Conservation (phyloP, 495 filamentous ascomycete species). For the Acidomyces sp. region DNA sequence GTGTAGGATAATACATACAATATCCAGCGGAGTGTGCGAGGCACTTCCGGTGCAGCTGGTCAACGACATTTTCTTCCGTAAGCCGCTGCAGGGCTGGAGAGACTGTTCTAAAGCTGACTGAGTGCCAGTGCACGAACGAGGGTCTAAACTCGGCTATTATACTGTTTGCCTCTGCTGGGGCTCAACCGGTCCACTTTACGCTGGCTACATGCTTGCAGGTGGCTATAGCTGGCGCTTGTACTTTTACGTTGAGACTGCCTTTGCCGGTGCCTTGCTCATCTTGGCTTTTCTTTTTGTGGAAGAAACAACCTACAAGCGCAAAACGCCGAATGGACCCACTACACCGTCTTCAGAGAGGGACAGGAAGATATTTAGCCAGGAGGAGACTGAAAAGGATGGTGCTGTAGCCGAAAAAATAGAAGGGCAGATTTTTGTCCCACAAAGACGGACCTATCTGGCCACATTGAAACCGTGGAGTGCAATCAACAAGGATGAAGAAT, state of each 20-base stretch:
- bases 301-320: slow-evolving; percentile 45
- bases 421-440: slow-evolving; percentile 16
- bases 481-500: slow-evolving; percentile 15
- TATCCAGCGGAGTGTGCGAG: slow-evolving; percentile 49
- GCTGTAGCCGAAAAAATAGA: slow-evolving; percentile 14
- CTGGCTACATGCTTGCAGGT: slow-evolving; percentile 50
- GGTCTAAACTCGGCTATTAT: slow-evolving; percentile 19
- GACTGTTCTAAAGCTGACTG: slow-evolving; percentile 1
- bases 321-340: slow-evolving; percentile 3
- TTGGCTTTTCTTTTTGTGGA: slow-evolving; percentile 50
- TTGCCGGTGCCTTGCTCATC: slow-evolving; percentile 41
- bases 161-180: slow-evolving; percentile 48
- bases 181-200: slow-evolving; percentile 44
- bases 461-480: slow-evolving; percentile 22
- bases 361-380: slow-evolving; percentile 13
- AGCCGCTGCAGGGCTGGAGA: not conserved
- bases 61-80: slow-evolving; percentile 50
- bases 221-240: slow-evolving; percentile 48
- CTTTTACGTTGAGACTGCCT: slow-evolving; percentile 53
- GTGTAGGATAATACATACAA: slow-evolving; percentile 40
- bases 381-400: slow-evolving; percentile 9
- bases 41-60: slow-evolving; percentile 50
- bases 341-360: slow-evolving; percentile 15
- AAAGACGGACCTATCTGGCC: slow-evolving; percentile 16
- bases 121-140: slow-evolving; percentile 13